Evolutionary conservation across 2,329 filamentous ascomycete genomes (phyloP), one percentile per base, ranked within the genome.

Genomic region (Aspergillus hiratsukae): DNA sequence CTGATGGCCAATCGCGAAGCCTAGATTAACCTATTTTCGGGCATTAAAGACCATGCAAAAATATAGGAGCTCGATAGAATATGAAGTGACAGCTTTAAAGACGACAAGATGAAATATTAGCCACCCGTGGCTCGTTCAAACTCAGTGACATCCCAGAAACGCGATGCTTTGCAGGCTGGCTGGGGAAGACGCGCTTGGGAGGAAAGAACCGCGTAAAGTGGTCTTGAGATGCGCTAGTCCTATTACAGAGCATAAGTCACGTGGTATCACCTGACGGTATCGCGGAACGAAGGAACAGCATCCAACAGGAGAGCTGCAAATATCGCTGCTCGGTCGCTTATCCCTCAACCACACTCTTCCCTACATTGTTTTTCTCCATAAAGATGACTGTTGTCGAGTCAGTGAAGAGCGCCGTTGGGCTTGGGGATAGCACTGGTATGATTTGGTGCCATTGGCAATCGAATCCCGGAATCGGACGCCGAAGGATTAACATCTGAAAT

Each of bases 301-400:
- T 61, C 58, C 61, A 60, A 49, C 55, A 55, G 58, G 57, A 66
- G 63, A 67, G 66, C 61, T 65, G 64, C 63, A 63, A 64, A 66
- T 61, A 57, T 64, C 64, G 59, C 58, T 58, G 61, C 54, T 58
- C 61, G 62, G 57, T 58, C 52, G 53, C 53, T 56, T 57, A 56
- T 59, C 61, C 58, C 50, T 49, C 59, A 53, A 55, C 57, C 52
- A 54, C 52, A 58, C 55, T 49, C 28, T 46, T 46, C 46, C 52
- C 49, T 57, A 54, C 58, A 57, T 48, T 54, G 46, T 58, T 55
- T 53, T 49, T 54, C 51, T 35, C 52, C 50, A 50, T 45, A 64
- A 72, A 67, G 51, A 80, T 80, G 78, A 78, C 78, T 54, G 73
- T 79, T 64, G 65, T 64, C 40, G 78, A 81, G 67, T 70, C 76